Evolutionary conservation across 2,329 filamentous ascomycete species (phyloP).

Genomic region (Aureobasidium uvarum): DNA sequence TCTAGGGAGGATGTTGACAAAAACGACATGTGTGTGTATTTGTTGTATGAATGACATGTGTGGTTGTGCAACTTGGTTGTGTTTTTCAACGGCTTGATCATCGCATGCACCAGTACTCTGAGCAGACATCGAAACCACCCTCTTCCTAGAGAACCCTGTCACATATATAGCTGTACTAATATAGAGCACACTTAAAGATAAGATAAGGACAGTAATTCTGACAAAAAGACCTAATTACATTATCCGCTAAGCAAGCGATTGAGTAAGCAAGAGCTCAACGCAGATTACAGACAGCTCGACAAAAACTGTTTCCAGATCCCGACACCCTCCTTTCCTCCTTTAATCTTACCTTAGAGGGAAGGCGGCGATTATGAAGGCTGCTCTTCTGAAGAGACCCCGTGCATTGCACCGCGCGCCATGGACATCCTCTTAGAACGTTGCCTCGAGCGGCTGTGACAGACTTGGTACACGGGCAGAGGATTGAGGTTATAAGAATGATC

Average conservation of each 20-base stretch:
- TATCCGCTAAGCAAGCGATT: background rate
- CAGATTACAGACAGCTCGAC: no score
- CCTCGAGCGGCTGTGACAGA: no score
- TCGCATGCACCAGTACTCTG: background rate
- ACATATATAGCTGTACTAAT: no score
- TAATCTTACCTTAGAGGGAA: constrained; percentile 20
- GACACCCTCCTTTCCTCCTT: background rate
- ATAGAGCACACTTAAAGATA: no score
- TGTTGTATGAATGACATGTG: background rate
- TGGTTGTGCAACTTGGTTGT: background rate
- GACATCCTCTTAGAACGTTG: no score
- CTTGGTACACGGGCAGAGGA: no score
- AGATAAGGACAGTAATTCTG: no score
- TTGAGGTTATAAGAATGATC: background rate
- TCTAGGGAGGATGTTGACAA: background rate
- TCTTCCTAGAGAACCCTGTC: no score
- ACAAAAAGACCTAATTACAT: no score
- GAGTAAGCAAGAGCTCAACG: background rate
- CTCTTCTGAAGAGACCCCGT: background rate
- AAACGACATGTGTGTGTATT: no score
- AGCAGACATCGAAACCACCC: background rate
- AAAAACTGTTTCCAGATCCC: background rate
- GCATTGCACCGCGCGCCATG: constrained; percentile 27
- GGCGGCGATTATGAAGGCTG: constrained; percentile 23
- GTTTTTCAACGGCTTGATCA: background rate